Percentiles rank a stretch among this genome's conserved stretches.
Conservation (phyloP, 305 asterid genomes). For the Stenogyne calaminthoides region DNA sequence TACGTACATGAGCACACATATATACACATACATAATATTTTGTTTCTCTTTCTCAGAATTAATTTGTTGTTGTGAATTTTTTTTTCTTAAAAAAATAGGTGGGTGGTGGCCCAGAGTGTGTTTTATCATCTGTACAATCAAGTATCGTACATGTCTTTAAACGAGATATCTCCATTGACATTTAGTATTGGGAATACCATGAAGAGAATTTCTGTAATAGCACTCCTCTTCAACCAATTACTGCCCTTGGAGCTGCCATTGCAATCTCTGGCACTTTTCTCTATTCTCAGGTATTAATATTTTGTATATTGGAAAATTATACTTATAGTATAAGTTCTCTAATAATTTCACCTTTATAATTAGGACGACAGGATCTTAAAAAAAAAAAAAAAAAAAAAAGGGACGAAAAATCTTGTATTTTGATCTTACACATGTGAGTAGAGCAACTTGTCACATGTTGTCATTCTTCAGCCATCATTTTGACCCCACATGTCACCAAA, state of each 20-base stretch:
- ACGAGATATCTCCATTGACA: slow-evolving; percentile 85
- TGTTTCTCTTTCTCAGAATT: not conserved
- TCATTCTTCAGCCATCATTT: slow-evolving; percentile 32
- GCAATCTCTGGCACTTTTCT: slow-evolving; percentile 88
- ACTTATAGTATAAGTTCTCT: not conserved
- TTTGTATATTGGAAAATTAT: not conserved
- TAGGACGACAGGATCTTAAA: slow-evolving; percentile 10
- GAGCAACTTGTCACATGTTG: slow-evolving; percentile 34
- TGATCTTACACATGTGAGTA: slow-evolving; percentile 24
- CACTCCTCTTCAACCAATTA: slow-evolving; percentile 76
- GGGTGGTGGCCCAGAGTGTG: slow-evolving; percentile 95
- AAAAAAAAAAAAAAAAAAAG: too few relatives aligned
- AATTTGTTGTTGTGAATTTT: slow-evolving; percentile 16
- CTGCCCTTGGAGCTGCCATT: slow-evolving; percentile 90
- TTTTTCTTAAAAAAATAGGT: slow-evolving; percentile 53
- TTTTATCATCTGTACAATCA: slow-evolving; percentile 90
- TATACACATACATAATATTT: not conserved
- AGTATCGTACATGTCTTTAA: slow-evolving; percentile 88
- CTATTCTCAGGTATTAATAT: slow-evolving; percentile 77
- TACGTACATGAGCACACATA: too few relatives aligned
- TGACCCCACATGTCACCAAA: slow-evolving; percentile 18
- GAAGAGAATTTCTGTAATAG: slow-evolving; percentile 92
- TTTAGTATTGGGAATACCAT: slow-evolving; percentile 85
- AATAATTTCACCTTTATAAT: not conserved
- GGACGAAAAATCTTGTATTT: slow-evolving; percentile 13